Conservation (phyloP, 2,329 filamentous ascomycete genomes). For the Botrytis tulipae region DNA sequence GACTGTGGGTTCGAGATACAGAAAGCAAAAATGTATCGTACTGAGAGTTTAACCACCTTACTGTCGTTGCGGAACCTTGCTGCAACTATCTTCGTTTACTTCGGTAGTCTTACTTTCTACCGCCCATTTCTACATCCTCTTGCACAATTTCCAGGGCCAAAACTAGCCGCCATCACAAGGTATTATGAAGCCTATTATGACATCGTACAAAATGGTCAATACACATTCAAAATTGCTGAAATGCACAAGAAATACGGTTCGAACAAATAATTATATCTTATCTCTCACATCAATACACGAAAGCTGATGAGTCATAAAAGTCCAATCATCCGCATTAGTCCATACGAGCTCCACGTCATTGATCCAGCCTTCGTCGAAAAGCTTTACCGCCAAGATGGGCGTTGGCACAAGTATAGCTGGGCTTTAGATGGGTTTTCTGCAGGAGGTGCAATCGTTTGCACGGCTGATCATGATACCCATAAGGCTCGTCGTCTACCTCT, state of each 20-base stretch:
- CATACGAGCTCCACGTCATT: conserved; percentile 35
- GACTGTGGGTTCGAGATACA: neutral
- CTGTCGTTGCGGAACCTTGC: neutral
- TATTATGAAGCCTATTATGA: conserved; percentile 25
- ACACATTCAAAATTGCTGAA: conserved; percentile 22
- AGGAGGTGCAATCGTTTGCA: too few species aligned
- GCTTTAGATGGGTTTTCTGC: too few species aligned
- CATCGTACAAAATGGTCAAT: conserved; percentile 20
- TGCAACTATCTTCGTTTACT: neutral
- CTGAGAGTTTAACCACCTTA: neutral
- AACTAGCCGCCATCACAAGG: conserved; percentile 2
- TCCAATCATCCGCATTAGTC: conserved; percentile 36
- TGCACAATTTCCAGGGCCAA: conserved; percentile 6
- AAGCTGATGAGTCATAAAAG: neutral
- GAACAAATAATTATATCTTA: too few species aligned
- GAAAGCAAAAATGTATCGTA: neutral
- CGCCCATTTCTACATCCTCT: conserved; percentile 1
- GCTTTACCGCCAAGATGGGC: too few species aligned
- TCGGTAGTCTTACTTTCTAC: conserved; percentile 7
- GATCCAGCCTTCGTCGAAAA: too few species aligned
- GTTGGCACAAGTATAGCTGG: too few species aligned
- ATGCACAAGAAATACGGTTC: conserved; percentile 29
- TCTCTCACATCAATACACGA: too few species aligned
- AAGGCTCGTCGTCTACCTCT: too few species aligned
- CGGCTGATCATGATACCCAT: too few species aligned